Conservation (phyloP, 768 basidiomycete genomes). For the Asterophora parasitica region DNA sequence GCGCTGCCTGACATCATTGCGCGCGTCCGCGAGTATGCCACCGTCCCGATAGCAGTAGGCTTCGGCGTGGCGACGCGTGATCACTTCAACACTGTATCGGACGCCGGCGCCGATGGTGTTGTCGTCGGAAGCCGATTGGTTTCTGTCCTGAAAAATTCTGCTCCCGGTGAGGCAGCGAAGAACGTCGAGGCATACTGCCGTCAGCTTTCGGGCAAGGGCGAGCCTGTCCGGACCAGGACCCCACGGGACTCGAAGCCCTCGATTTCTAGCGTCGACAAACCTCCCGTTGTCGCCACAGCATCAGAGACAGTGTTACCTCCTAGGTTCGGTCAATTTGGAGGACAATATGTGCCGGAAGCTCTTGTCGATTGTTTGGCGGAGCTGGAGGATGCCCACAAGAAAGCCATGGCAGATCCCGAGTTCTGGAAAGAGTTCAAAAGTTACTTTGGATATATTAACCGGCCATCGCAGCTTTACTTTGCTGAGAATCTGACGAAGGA, state of each 20-base stretch:
- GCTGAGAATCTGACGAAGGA: constrained; percentile 88
- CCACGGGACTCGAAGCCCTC: constrained; percentile 23
- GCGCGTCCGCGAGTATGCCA: constrained; percentile 74
- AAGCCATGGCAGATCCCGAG: constrained; percentile 79
- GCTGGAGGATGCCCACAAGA: constrained; percentile 85
- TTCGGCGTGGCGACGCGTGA: constrained; percentile 91
- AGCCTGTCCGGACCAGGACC: constrained; percentile 32
- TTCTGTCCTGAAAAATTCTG: constrained; percentile 65
- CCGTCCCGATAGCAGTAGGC: constrained; percentile 88
- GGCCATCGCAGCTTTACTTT: constrained; percentile 87
- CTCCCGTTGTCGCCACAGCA: constrained; percentile 24
- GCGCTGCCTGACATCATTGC: constrained; percentile 80
- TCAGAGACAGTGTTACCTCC: constrained; percentile 57
- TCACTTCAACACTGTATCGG: constrained; percentile 82
- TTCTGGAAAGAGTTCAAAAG: constrained; percentile 92
- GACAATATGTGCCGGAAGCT: constrained; percentile 96
- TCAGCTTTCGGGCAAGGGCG: constrained; percentile 50
- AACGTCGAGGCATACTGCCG: constrained; percentile 72
- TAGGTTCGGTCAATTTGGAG: constrained; percentile 93
- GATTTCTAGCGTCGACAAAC: constrained; percentile 21
- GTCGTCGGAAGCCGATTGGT: constrained; percentile 91
- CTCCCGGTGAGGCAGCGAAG: constrained; percentile 38
- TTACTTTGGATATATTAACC: constrained; percentile 90
- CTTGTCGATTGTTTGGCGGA: constrained; percentile 90
- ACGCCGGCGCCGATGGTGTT: constrained; percentile 91